phyloP scores from a whole-genome alignment of 495 filamentous ascomycete species.

The Halenospora varia region DNA sequence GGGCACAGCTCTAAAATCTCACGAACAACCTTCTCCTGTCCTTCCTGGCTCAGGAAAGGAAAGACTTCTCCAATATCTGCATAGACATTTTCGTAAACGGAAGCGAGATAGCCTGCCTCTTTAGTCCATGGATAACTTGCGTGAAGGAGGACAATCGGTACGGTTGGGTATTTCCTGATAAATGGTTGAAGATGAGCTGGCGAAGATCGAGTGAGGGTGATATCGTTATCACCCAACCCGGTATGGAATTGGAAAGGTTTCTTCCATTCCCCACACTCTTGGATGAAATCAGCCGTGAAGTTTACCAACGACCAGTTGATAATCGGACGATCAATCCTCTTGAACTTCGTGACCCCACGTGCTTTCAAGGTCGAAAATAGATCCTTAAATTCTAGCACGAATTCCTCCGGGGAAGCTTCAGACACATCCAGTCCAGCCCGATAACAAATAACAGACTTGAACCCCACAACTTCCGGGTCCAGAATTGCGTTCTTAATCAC shows the following conservation, averaged over 20 bases:
- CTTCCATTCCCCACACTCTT: conserved; percentile 33
- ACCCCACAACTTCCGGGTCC: conserved; percentile 70
- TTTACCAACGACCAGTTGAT: conserved; percentile 38
- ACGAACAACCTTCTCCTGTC: conserved; percentile 68
- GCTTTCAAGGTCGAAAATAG: conserved; percentile 2
- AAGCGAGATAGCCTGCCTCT: conserved; percentile 78
- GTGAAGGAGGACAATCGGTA: conserved; percentile 78
- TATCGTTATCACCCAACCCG: conserved; percentile 81
- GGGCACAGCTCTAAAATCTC: conserved; percentile 76
- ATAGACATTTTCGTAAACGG: conserved; percentile 77
- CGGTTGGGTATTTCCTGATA: conserved; percentile 61
- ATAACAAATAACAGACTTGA: conserved; percentile 86
- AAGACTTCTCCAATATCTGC: conserved; percentile 87
- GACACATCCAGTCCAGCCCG: conserved; percentile 65
- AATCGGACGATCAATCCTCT: conserved; percentile 14
- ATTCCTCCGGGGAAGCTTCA: not conserved
- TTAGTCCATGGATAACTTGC: conserved; percentile 81
- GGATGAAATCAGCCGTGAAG: conserved; percentile 45
- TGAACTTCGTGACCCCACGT: conserved; percentile 7
- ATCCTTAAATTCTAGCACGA: conserved; percentile 20
- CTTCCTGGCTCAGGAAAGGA: conserved; percentile 74
- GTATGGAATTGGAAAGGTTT: conserved; percentile 89
- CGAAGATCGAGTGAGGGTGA: conserved; percentile 63
- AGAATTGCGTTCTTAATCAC: conserved; percentile 36
- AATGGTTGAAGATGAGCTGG: conserved; percentile 74